phyloP scores from a whole-genome alignment of 345 rosid species.

The Hibiscus syriacus region DNA sequence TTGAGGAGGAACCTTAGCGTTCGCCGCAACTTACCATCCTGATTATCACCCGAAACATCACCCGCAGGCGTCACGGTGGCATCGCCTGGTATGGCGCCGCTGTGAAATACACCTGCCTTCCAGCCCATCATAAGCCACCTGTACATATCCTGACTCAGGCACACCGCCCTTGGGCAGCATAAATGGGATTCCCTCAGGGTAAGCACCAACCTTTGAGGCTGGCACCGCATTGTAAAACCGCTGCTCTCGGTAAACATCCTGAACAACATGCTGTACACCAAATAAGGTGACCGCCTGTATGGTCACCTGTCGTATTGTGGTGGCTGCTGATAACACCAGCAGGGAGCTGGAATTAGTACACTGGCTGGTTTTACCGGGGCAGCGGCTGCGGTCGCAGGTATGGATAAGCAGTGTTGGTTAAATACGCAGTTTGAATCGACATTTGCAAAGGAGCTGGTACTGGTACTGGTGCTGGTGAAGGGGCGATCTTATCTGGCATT shows the following conservation, averaged over 20 bases:
- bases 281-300: constrained; percentile 31
- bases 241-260: constrained; percentile 34
- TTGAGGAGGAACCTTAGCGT: constrained; percentile 21
- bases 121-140: constrained; percentile 39
- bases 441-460: constrained; percentile 27
- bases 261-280: constrained; percentile 36
- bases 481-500: constrained; percentile 21
- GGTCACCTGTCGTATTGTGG: constrained; percentile 21
- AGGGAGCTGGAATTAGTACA: constrained; percentile 32
- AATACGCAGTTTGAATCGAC: constrained; percentile 28
- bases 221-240: constrained; percentile 28
- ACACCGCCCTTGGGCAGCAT: too few relatives aligned
- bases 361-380: constrained; percentile 28
- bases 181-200: too few relatives aligned
- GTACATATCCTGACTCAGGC: constrained; percentile 31
- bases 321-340: constrained; percentile 24
- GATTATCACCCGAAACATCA: constrained; percentile 23
- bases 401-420: constrained; percentile 21
- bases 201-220: too few relatives aligned
- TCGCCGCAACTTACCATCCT: too few relatives aligned
- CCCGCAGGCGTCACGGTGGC: constrained; percentile 10
- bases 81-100: constrained; percentile 27
- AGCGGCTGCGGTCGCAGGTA: neutral
- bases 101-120: constrained; percentile 47
- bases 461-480: constrained; percentile 18